phyloP scores from a whole-genome alignment of 306 rosid genomes.

The Sicyos baderoa region DNA sequence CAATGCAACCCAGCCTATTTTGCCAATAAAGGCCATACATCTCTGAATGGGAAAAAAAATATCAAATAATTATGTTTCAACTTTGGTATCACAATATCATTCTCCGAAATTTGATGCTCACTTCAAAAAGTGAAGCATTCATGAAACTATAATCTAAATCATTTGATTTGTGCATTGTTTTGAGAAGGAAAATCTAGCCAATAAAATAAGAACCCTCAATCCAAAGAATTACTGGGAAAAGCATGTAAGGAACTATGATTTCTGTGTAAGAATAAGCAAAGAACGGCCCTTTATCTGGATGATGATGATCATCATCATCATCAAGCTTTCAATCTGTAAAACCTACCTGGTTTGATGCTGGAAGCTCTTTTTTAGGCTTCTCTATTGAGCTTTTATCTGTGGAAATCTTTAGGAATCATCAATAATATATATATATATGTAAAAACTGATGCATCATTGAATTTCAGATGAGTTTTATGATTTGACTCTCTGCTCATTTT shows the following conservation, averaged over 20 bases:
- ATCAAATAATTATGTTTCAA: not conserved
- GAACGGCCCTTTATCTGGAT: conserved; percentile 2
- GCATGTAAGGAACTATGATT: conserved; percentile 3
- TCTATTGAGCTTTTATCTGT: not conserved
- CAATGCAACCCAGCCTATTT: no score
- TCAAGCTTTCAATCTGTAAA: not conserved
- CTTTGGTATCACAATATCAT: conserved; percentile 7
- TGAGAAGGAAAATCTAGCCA: conserved; percentile 5
- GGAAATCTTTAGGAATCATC: not conserved
- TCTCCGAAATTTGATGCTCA: not conserved
- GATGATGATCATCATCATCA: no score
- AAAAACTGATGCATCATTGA: not conserved
- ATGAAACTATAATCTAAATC: conserved; percentile 7
- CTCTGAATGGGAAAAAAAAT: not conserved
- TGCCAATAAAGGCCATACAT: no score
- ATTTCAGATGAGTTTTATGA: conserved; percentile 20
- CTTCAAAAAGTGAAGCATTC: conserved; percentile 10
- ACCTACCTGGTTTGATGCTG: not conserved
- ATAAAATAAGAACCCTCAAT: conserved; percentile 3
- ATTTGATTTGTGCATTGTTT: conserved; percentile 12
- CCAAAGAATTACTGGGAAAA: conserved; percentile 13
- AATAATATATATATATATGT: no score
- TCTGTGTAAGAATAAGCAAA: conserved; percentile 15
- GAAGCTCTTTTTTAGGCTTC: not conserved
- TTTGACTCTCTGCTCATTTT: conserved; percentile 55